A percentile compares a stretch with the other conserved stretches of the same genome.
These are phyloP conservation scores for Wickerhamiella kurtzmanii DNA, from an alignment of 805 yeast species.

Conservation along the genomic window DNA sequence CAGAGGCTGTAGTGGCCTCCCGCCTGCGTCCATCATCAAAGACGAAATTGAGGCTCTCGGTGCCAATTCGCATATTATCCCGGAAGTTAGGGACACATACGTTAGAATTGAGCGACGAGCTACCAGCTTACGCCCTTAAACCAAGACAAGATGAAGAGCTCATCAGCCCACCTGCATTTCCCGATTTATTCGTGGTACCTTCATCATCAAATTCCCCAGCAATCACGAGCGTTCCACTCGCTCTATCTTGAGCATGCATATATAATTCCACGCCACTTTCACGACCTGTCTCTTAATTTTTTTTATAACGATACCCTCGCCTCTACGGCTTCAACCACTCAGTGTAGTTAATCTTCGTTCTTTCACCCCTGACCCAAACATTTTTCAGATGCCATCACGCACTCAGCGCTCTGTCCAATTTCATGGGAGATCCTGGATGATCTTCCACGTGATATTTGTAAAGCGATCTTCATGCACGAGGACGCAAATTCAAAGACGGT, in stretches of 20 bases:
- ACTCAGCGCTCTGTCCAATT: no score
- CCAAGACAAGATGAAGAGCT: slow-evolving; percentile 7
- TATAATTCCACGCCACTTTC: no score
- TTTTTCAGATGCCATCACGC: no score
- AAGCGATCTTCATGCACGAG: no score
- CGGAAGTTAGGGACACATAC: not conserved
- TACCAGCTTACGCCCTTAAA: slow-evolving; percentile 5
- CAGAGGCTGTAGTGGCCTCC: slow-evolving; percentile 7
- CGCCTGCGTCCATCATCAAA: slow-evolving; percentile 8
- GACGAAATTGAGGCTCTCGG: slow-evolving; percentile 5
- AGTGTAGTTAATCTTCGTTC: no score
- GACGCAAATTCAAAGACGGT: no score
- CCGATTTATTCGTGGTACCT: not conserved
- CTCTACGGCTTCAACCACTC: no score
- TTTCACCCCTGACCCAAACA: no score
- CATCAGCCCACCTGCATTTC: not conserved
- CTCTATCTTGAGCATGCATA: not conserved
- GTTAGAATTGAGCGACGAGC: not conserved
- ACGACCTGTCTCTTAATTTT: not conserved
- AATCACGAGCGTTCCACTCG: not conserved
- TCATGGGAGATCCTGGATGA: no score
- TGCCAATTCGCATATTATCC: slow-evolving; percentile 9
- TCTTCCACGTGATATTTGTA: no score
- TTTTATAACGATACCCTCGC: no score
- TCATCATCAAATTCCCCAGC: not conserved